Evolutionary conservation across 2,329 filamentous ascomycete species (phyloP), one percentile per base, ranked within the genome.

Genomic region (Ciborinia camelliae): DNA sequence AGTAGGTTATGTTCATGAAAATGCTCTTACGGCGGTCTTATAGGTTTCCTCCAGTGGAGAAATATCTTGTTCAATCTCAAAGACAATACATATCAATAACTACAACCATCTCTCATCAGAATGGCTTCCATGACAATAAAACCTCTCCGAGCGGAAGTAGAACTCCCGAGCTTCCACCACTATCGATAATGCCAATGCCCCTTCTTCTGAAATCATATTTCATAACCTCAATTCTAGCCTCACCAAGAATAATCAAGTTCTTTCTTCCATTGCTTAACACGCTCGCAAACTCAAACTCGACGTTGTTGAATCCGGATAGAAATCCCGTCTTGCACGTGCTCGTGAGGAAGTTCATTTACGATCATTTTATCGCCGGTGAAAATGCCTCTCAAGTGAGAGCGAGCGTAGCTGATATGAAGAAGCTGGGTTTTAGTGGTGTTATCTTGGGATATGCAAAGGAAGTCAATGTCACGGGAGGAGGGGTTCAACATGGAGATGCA

Each of bases 361-460:
- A 88, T 35, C 92, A 96, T 72, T 96, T 96, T 76, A 96, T 92
- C 75, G 91, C 90, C 0, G 92, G 92, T 30, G 89, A 91, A 76
- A 88, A 84, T 59, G 81, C 83, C 0, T 72, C 75, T 4, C 90
- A 96, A 76, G 88, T 95, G 3, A 79, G 80, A 50, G 78, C 75
- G 43, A 91, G 88, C 0, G 84, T 91, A 37, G 74, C 80, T 1
- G 79, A 82, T 4, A 81, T 95, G 32, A 90, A 91, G 76, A 76
- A 80, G 28, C 86, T 92, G 62, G 92, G 92, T 1, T 96, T 91
- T 73, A 84, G 83, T 20, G 92, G 92, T 14, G 89, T 96, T 8
- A 92, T 96, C 62, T 80, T 96, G 61, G 88, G 90, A 55, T 96
- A 95, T 72, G 91, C 90, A 2, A 85, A 84, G 68, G 92, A 96